phyloP scores from a whole-genome alignment of 345 rosid genomes.

The Turnera subulata region DNA sequence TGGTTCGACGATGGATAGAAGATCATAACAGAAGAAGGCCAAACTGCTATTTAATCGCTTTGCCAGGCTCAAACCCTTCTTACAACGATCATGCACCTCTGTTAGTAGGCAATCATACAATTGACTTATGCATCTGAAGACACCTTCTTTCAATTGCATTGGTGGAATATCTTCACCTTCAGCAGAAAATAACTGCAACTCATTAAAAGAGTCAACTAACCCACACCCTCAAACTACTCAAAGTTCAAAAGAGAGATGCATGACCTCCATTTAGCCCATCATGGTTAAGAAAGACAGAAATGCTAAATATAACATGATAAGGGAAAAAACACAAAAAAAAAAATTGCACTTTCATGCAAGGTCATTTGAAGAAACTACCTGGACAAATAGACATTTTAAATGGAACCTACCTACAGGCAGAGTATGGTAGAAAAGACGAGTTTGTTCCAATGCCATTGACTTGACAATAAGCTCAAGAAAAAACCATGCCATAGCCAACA shows the following conservation, averaged over 20 bases:
- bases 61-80: constrained; percentile 93
- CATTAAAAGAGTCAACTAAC: too few relatives aligned
- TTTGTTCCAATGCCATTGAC: constrained; percentile 98
- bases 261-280: too few relatives aligned
- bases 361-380: too few relatives aligned
- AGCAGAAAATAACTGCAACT: constrained; percentile 4
- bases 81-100: constrained; percentile 97
- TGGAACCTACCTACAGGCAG: constrained; percentile 70
- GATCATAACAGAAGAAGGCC: constrained; percentile 99
- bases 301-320: neutral
- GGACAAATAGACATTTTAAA: neutral
- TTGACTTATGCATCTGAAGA: constrained; percentile 86
- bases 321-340: neutral
- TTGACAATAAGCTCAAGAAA: constrained; percentile 96
- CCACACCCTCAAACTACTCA: too few relatives aligned
- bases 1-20: constrained; percentile 87
- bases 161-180: constrained; percentile 97
- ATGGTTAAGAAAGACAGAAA: neutral
- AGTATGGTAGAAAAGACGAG: constrained; percentile 77
- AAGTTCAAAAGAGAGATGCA: too few relatives aligned
- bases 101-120: constrained; percentile 93
- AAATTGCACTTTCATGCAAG: neutral
- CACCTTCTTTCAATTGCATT: constrained; percentile 94
- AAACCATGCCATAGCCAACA: constrained; percentile 99
- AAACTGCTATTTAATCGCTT: constrained; percentile 94